These are phyloP conservation scores for Lasiosphaeria hispida DNA, from an alignment of 495 filamentous ascomycete species.

Conservation along the genomic window DNA sequence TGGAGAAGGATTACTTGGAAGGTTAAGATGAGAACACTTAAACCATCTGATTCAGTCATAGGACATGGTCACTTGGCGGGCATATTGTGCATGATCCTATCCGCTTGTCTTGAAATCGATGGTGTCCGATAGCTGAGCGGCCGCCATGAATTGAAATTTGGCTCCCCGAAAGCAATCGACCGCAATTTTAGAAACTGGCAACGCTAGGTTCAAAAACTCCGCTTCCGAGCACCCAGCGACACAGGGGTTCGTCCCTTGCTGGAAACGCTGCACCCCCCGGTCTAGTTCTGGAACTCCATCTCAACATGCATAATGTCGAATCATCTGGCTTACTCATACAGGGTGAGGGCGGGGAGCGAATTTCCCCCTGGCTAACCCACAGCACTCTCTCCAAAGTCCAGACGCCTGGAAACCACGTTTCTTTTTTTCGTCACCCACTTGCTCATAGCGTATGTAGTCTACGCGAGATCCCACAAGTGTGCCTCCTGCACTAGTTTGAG, in stretches of 20 bases:
- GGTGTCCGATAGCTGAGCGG: neutral
- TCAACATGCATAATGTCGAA: neutral
- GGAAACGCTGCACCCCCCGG: neutral
- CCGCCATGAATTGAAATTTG: neutral
- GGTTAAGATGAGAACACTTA: too few relatives aligned
- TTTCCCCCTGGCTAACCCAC: neutral
- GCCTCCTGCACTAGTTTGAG: too few relatives aligned
- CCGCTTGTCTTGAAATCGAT: too few relatives aligned
- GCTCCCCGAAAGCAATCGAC: neutral
- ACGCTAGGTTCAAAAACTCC: neutral
- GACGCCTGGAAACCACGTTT: too few relatives aligned
- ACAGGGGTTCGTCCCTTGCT: neutral
- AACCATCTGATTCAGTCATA: too few relatives aligned
- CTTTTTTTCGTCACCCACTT: too few relatives aligned
- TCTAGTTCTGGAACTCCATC: slow-evolving; percentile 9
- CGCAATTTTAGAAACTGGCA: slow-evolving; percentile 1
- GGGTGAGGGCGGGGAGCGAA: neutral
- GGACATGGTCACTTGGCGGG: too few relatives aligned
- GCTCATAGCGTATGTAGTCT: too few relatives aligned
- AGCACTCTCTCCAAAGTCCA: neutral
- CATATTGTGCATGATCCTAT: too few relatives aligned
- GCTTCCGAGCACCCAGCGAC: neutral
- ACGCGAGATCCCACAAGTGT: too few relatives aligned
- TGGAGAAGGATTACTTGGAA: too few relatives aligned
- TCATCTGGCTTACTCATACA: neutral